Percentiles rank a stretch among this genome's conserved stretches.
phyloP scores from a whole-genome alignment of 1,284 basidiomycete species.

The Tylopilus sp. region DNA sequence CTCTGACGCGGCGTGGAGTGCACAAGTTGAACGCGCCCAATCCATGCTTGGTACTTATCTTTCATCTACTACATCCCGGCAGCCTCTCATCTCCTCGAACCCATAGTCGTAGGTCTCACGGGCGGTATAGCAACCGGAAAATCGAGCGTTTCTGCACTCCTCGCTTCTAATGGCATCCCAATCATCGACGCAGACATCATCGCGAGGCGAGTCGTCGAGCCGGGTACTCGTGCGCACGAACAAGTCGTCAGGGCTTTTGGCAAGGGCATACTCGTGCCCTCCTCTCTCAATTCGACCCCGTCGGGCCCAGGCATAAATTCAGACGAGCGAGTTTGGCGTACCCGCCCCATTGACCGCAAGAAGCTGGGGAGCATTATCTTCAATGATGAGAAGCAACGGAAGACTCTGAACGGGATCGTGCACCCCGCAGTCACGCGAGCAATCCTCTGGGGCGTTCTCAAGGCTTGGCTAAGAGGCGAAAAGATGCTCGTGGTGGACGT shows the following conservation, averaged over 20 bases:
- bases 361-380: slow-evolving; percentile 88
- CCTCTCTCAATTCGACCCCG: background rate
- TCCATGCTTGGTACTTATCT: slow-evolving; percentile 21
- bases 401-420: slow-evolving; percentile 79
- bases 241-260: slow-evolving; percentile 77
- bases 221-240: slow-evolving; percentile 74
- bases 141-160: slow-evolving; percentile 82
- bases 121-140: slow-evolving; percentile 98
- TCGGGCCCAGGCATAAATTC: background rate
- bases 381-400: slow-evolving; percentile 69
- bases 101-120: slow-evolving; percentile 87
- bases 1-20: no score
- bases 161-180: slow-evolving; percentile 67
- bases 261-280: slow-evolving; percentile 54
- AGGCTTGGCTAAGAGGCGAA: slow-evolving; percentile 77
- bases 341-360: slow-evolving; percentile 80
- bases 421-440: slow-evolving; percentile 84
- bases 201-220: slow-evolving; percentile 85
- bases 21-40: no score
- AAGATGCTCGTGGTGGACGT: slow-evolving; percentile 81
- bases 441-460: slow-evolving; percentile 71
- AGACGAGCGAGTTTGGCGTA: slow-evolving; percentile 28
- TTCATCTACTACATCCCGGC: background rate
- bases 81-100: background rate
- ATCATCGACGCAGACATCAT: slow-evolving; percentile 92